These are phyloP conservation scores for Colletotrichum gloeosporioides DNA, from an alignment of 2,329 filamentous ascomycete genomes.

Conservation along the genomic window DNA sequence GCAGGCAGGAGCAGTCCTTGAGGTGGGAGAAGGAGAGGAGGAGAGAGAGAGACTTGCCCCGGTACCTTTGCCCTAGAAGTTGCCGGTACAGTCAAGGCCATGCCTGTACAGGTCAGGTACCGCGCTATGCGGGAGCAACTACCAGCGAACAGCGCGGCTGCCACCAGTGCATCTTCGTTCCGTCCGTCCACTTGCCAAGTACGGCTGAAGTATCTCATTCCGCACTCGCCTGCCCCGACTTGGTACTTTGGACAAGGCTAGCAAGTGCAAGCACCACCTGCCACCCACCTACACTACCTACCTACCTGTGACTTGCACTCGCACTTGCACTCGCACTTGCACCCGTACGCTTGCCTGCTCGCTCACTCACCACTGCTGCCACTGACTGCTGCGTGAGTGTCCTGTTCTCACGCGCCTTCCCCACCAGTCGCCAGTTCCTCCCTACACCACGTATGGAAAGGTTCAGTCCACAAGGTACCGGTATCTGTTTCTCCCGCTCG, in stretches of 20 bases:
- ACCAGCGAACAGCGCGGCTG: neutral
- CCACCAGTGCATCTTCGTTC: neutral
- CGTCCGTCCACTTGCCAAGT: neutral
- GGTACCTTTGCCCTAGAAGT: too few species aligned
- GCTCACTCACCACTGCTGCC: neutral
- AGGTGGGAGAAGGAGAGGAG: neutral
- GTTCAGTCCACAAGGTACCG: neutral
- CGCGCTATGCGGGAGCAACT: neutral
- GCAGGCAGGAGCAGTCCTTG: too few species aligned
- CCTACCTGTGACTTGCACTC: too few species aligned
- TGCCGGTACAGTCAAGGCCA: neutral
- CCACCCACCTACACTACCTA: too few species aligned
- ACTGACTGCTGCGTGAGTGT: neutral
- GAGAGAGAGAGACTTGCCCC: neutral
- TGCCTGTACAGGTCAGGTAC: neutral
- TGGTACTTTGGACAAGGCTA: constrained; percentile 5
- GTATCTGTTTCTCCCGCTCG: constrained; percentile 12
- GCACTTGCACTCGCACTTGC: too few species aligned
- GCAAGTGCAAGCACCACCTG: neutral
- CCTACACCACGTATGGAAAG: neutral
- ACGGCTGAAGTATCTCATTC: neutral
- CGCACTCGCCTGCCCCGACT: neutral
- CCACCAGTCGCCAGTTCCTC: too few species aligned
- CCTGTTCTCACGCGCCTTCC: too few species aligned
- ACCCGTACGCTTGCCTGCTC: neutral